Base-by-base conservation (phyloP, 1,284 basidiomycete species). In the Ustilago xerochloae region DNA sequence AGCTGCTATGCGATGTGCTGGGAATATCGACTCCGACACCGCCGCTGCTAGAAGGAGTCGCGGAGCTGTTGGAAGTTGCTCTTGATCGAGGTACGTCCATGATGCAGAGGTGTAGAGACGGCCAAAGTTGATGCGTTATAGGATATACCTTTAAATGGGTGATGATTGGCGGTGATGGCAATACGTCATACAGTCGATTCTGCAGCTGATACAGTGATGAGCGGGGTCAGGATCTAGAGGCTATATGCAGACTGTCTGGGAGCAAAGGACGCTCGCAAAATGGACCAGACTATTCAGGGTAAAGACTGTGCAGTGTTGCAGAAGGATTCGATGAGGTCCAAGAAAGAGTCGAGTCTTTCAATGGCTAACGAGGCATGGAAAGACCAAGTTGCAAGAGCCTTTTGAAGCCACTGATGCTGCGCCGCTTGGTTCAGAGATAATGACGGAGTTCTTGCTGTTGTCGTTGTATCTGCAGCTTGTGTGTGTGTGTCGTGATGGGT, bases 21-120 rank as follows among this genome's bases (percentile, higher is more conserved):
- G 70, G 70, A 41, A 67, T 64, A 38, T 67, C 70, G 43, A 73
- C 55, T 4, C 48, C 36, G 38, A 29, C 28, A 5, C 41, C 39
- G 18, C 54, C n/a, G 15, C 54, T n/a, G 10, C 16, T 20, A 5
- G 49, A 36, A 2, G 52, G 28, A 3, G 15, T 38, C 3, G 30
- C 38, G 12, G 63, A 58, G 69, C 63, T 65, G 24, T 50, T 63
- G 18, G 61, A 67, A 4, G 61, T 61, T 16, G 57, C 64, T 55
- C 64, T 51, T 4, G 64, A 50, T 28, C 70, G 29, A 12, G 64
- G 54, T 7, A 64, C 61, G 48, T 73, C 64, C 70, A 73, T 73
- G 13, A 9, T 56, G 32, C 15, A 13, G 22, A 10, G 29, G 12
- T 7, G 4, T 15, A 33, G 16, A n/a, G 15, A 38, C 35, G 12